Evolutionary conservation across 2,329 filamentous ascomycete species (phyloP), one percentile per base, ranked within the genome.

Genomic region (Sporothrix variecibatus): DNA sequence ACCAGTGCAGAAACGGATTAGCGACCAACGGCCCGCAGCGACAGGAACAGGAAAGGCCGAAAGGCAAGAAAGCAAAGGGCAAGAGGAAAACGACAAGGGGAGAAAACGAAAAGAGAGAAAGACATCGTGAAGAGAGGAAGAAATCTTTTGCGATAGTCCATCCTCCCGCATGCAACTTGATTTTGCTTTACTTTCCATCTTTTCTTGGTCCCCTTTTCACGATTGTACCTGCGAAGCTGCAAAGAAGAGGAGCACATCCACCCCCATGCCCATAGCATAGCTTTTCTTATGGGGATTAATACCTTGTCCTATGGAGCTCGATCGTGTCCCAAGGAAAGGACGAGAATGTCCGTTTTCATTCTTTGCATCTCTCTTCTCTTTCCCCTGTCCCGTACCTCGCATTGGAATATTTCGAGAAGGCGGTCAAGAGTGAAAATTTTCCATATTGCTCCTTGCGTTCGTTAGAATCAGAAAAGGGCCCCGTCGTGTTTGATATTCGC

Each of bases 351-450:
- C 8, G 8, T n/a, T 49, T 68, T 12, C 64, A 3, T 20, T 68
- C 31, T 58, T 26, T 12, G 26, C 20, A 40, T 28, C 28, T 38
- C 26, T 49, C 20, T 17, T 15, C 12, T 40, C 9, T 64, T 64
- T 15, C 40, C 51, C 49, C 51, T 71, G 49, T 43, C 20, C 40
- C 49, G 34, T 23, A 71, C 49, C 49, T 56, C 23, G n/a, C 28
- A 26, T 40, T 56, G 9, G n/a, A 51, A 69, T 31, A 53, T 69
- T 69, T 69, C 67, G 46, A 72, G 62, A 69, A 70, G 72, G 64
- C 72, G 72, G 72, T 73, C 51, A 69, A 62, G 64, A 23, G 31
- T 46, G 49, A 31, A 60, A 56, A 34, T 67, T 72, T 34, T 28
- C 5, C 28, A 3, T 2, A 2, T 31, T 31, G n/a, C 20, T 49